Conservation (phyloP, 2,329 filamentous ascomycete genomes). For the Knoxdaviesia capensis region DNA sequence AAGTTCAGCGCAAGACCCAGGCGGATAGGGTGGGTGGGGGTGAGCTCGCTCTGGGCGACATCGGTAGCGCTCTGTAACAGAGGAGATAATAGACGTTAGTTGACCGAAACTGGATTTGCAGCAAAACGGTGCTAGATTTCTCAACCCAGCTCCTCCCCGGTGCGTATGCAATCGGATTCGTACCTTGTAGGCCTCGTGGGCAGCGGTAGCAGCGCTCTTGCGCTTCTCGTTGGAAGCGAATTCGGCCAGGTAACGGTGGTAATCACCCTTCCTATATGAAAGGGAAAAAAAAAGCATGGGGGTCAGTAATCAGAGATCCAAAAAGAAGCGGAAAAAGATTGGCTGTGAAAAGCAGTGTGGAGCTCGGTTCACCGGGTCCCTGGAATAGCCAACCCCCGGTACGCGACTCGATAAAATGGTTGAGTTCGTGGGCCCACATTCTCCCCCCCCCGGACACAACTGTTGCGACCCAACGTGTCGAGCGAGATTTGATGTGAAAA, state of each 20-base stretch:
- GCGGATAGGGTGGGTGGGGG: conserved; percentile 93
- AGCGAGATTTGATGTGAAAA: background rate
- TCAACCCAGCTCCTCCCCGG: background rate
- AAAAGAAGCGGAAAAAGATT: no score
- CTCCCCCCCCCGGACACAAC: no score
- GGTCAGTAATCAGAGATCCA: background rate
- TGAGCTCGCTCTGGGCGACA: conserved; percentile 91
- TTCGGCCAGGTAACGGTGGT: conserved; percentile 89
- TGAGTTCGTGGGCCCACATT: no score
- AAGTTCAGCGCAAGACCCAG: conserved; percentile 96
- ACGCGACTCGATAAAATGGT: no score
- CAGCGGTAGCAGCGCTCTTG: conserved; percentile 69
- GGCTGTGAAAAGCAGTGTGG: no score
- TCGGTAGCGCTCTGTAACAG: conserved; percentile 69
- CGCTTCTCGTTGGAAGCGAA: conserved; percentile 85
- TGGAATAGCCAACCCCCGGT: no score
- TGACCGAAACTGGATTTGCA: background rate
- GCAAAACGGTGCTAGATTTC: background rate
- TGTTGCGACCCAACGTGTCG: background rate
- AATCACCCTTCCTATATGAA: conserved; percentile 70
- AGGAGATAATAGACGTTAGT: conserved; percentile 4
- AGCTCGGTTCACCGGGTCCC: background rate
- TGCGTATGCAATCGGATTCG: conserved; percentile 8
- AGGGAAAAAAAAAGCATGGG: conserved; percentile 1
- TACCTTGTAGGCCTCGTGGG: conserved; percentile 96